These are phyloP conservation scores for Gynostemma pentaphyllum DNA, from an alignment of 306 rosid species.

Conservation along the genomic window DNA sequence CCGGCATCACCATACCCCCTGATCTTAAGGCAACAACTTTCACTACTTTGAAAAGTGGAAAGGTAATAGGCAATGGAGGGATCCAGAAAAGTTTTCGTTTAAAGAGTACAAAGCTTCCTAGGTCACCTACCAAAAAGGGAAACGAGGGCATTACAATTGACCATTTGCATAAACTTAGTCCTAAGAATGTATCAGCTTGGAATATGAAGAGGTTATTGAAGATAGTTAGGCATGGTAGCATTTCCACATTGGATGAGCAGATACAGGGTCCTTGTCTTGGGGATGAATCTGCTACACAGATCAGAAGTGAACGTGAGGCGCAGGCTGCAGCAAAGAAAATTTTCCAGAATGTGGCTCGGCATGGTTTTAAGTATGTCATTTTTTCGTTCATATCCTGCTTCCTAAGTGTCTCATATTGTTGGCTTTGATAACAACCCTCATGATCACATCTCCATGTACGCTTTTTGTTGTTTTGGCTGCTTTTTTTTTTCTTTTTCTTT, in stretches of 20 bases:
- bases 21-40: slow-evolving; percentile 45
- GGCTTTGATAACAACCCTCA: not conserved
- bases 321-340: slow-evolving; percentile 76
- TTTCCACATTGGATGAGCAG: slow-evolving; percentile 63
- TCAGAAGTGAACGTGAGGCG: slow-evolving; percentile 67
- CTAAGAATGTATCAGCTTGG: slow-evolving; percentile 79
- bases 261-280: slow-evolving; percentile 26
- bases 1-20: slow-evolving; percentile 70
- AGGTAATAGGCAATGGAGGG: slow-evolving; percentile 31
- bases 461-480: not conserved
- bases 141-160: slow-evolving; percentile 63
- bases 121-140: slow-evolving; percentile 24
- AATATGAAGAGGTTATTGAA: slow-evolving; percentile 85
- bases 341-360: slow-evolving; percentile 70
- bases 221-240: slow-evolving; percentile 55
- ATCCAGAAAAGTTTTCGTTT: slow-evolving; percentile 20
- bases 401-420: not conserved
- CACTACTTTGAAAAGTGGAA: slow-evolving; percentile 23
- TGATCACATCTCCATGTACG: not conserved
- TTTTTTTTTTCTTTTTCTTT: not conserved
- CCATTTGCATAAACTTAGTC: slow-evolving; percentile 62
- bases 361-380: slow-evolving; percentile 42
- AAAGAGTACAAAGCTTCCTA: slow-evolving; percentile 29
- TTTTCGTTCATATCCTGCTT: slow-evolving; percentile 4
- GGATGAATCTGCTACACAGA: slow-evolving; percentile 43